phyloP scores from a whole-genome alignment of 139 green algal species.

The Ettlia oleoabundans region DNA sequence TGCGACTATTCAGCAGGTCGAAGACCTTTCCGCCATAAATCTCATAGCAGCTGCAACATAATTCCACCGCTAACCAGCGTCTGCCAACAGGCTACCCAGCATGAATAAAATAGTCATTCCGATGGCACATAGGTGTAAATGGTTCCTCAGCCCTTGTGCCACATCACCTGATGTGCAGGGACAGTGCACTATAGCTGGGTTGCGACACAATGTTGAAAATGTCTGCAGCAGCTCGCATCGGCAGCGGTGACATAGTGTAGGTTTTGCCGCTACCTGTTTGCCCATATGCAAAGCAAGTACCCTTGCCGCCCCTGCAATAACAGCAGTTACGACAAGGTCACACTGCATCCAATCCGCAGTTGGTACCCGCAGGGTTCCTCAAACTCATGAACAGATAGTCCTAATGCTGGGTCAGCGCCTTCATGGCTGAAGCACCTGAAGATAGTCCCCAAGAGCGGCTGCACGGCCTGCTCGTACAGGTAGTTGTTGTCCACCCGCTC shows the following conservation, averaged over 20 bases:
- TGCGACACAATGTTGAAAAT: slow-evolving; percentile 80
- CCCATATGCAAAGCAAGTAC: slow-evolving; percentile 98
- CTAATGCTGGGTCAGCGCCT: too few species aligned
- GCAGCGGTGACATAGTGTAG: slow-evolving; percentile 96
- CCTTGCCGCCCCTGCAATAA: slow-evolving; percentile 64
- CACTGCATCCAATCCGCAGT: too few species aligned
- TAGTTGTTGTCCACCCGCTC: slow-evolving; percentile 90
- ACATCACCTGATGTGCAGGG: slow-evolving; percentile 41
- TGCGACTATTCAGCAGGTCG: slow-evolving; percentile 94
- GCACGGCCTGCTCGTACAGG: slow-evolving; percentile 89
- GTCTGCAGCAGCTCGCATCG: slow-evolving; percentile 86
- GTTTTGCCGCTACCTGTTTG: slow-evolving; percentile 97
- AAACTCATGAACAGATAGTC: not conserved
- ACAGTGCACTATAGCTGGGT: slow-evolving; percentile 54
- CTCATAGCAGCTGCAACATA: slow-evolving; percentile 84
- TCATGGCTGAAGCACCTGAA: slow-evolving; percentile 66
- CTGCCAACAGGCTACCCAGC: not conserved
- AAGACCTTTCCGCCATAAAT: slow-evolving; percentile 98
- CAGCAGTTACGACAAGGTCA: not conserved
- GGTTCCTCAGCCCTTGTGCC: not conserved
- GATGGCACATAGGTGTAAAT: not conserved
- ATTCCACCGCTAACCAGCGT: not conserved
- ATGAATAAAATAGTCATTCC: not conserved
- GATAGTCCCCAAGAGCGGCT: slow-evolving; percentile 92
- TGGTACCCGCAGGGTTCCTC: not conserved